These are phyloP conservation scores for Russula dissimulans DNA, from an alignment of 768 basidiomycete species.

Conservation along the genomic window DNA sequence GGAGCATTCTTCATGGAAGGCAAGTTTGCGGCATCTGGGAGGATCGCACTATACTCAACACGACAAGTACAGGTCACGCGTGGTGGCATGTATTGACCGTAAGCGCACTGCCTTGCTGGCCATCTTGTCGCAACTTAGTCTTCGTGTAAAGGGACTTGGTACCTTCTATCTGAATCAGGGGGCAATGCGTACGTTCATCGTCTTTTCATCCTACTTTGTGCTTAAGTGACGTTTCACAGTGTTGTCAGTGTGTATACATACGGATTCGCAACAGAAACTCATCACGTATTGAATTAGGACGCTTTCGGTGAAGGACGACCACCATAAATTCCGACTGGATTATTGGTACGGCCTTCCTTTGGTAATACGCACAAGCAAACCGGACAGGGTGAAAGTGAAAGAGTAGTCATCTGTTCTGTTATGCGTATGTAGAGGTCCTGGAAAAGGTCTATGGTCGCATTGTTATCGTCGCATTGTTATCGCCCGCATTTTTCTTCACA, in stretches of 20 bases:
- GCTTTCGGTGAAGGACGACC: constrained; percentile 52
- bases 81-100: constrained; percentile 72
- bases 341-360: constrained; percentile 40
- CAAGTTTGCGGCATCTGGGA: constrained; percentile 12
- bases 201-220: background rate
- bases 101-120: constrained; percentile 18
- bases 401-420: background rate
- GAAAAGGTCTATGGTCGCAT: too few relatives aligned
- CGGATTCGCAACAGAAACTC: background rate
- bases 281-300: constrained; percentile 30
- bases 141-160: constrained; percentile 22
- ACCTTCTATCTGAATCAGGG: constrained; percentile 29
- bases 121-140: background rate
- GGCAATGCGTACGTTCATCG: constrained; percentile 25
- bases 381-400: background rate
- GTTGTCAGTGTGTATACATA: constrained; percentile 15
- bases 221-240: constrained; percentile 18
- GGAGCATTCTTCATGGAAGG: constrained; percentile 59
- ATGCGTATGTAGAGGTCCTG: too few relatives aligned
- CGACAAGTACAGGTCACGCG: constrained; percentile 41
- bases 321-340: constrained; percentile 38
- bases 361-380: background rate
- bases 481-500: background rate
- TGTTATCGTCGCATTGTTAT: too few relatives aligned
- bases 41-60: background rate